Evolutionary conservation across 2,329 filamentous ascomycete genomes (phyloP).

Genomic region (Alternaria metachromatica): DNA sequence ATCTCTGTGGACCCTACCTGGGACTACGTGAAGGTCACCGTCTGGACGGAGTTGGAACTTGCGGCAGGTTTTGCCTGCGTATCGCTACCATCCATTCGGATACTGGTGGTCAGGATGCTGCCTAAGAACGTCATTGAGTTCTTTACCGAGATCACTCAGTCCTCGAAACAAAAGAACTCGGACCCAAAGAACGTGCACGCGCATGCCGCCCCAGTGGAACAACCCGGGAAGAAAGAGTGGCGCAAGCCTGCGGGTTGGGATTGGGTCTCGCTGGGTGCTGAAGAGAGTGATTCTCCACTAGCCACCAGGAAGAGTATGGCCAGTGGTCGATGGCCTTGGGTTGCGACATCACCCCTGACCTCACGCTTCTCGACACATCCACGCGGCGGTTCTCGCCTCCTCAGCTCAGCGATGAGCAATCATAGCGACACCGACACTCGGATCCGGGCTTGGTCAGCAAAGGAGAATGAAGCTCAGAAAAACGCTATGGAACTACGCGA

Average conservation of each 20-base stretch:
- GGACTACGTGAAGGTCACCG: slow-evolving; percentile 30
- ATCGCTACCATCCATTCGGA: slow-evolving; percentile 32
- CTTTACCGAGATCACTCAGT: slow-evolving; percentile 13
- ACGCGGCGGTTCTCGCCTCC: slow-evolving; percentile 3
- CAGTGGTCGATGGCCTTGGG: slow-evolving; percentile 13
- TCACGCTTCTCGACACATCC: slow-evolving; percentile 6
- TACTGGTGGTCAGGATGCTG: slow-evolving; percentile 22
- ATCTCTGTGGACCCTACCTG: slow-evolving; percentile 37
- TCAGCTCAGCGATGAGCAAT: slow-evolving; percentile 16
- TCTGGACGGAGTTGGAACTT: slow-evolving; percentile 38
- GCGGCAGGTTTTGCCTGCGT: slow-evolving; percentile 30
- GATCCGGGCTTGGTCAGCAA: neutral
- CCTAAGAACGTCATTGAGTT: slow-evolving; percentile 16
- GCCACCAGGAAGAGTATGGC: slow-evolving; percentile 9
- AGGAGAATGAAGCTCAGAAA: neutral
- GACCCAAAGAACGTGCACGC: neutral
- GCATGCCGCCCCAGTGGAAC: neutral
- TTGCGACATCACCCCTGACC: neutral
- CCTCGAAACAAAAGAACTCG: slow-evolving; percentile 1
- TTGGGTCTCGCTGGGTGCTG: slow-evolving; percentile 4
- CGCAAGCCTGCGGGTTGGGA: slow-evolving; percentile 14
- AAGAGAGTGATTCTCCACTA: neutral
- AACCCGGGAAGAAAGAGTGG: slow-evolving; percentile 7
- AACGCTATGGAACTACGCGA: slow-evolving; percentile 1
- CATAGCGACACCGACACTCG: slow-evolving; percentile 9